Conservation (phyloP, 768 basidiomycete species). For the Pleurotus giganteus region DNA sequence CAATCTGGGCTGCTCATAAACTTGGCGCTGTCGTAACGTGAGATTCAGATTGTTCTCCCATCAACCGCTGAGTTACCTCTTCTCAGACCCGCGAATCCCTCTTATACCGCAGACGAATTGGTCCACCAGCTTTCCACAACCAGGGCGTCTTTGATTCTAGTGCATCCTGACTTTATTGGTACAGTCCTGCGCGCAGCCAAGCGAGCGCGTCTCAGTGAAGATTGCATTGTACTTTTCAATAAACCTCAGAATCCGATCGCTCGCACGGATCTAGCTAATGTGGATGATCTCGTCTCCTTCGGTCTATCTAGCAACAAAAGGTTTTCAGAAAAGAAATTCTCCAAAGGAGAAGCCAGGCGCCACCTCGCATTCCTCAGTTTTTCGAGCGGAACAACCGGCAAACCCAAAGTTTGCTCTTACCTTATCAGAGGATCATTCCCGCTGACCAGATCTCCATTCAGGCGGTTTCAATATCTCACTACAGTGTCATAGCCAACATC, state of each 20-base stretch:
- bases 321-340: conserved; percentile 46
- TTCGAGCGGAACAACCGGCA: conserved; percentile 70
- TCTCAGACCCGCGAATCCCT: conserved; percentile 59
- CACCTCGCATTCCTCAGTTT: conserved; percentile 68
- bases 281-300: conserved; percentile 48
- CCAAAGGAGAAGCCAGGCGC: conserved; percentile 56
- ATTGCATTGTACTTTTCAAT: conserved; percentile 40
- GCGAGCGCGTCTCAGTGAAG: conserved; percentile 35
- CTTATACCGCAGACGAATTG: conserved; percentile 56
- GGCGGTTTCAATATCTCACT: conserved; percentile 71
- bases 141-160: conserved; percentile 46
- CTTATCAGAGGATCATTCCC: neutral
- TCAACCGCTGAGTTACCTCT: conserved; percentile 7
- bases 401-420: conserved; percentile 30
- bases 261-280: conserved; percentile 18
- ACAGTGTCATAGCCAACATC: conserved; percentile 59
- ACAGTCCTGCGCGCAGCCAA: conserved; percentile 46
- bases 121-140: conserved; percentile 51
- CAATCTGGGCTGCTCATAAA: conserved; percentile 59
- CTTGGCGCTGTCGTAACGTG: conserved; percentile 60
- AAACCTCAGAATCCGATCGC: conserved; percentile 14
- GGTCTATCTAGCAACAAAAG: conserved; percentile 30
- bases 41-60: conserved; percentile 16
- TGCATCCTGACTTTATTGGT: conserved; percentile 41
- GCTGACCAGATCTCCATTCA: conserved; percentile 17